Conservation (phyloP, 768 basidiomycete genomes). For the Cantharellus anzutake region DNA sequence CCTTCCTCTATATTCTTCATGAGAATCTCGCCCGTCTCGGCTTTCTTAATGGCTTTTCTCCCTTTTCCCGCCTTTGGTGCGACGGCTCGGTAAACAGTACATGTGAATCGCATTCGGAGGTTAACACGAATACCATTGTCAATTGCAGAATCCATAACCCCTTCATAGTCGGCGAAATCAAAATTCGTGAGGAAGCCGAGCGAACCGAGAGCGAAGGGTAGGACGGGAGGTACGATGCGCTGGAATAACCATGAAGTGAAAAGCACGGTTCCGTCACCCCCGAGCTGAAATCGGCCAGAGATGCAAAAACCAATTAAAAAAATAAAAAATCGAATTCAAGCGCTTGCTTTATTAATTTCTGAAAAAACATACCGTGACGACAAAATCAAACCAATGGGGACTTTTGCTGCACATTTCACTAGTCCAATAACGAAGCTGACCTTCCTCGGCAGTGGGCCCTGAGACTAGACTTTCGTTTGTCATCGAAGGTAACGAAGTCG, state of each 20-base stretch:
- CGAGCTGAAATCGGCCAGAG: slow-evolving; percentile 36
- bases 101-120: slow-evolving; percentile 96
- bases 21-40: slow-evolving; percentile 88
- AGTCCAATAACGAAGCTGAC: slow-evolving; percentile 95
- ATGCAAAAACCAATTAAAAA: too few species aligned
- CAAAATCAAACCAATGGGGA: slow-evolving; percentile 92
- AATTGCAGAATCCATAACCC: slow-evolving; percentile 72
- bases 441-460: slow-evolving; percentile 32
- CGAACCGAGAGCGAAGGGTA: slow-evolving; percentile 92
- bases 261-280: slow-evolving; percentile 94
- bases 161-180: slow-evolving; percentile 70
- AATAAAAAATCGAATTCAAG: too few species aligned
- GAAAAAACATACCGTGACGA: slow-evolving; percentile 59
- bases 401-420: slow-evolving; percentile 83
- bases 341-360: too few species aligned
- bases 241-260: slow-evolving; percentile 99
- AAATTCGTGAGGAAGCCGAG: slow-evolving; percentile 97
- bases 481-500: slow-evolving; percentile 21
- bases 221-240: slow-evolving; percentile 92
- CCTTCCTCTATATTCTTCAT: slow-evolving; percentile 81
- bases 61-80: slow-evolving; percentile 46
- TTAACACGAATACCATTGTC: slow-evolving; percentile 94
- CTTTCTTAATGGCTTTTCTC: slow-evolving; percentile 75
- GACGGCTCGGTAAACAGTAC: slow-evolving; percentile 90
- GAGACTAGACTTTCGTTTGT: slow-evolving; percentile 18